Conservation (phyloP, 148 eudicot genomes). For the Selenicereus undatus region DNA sequence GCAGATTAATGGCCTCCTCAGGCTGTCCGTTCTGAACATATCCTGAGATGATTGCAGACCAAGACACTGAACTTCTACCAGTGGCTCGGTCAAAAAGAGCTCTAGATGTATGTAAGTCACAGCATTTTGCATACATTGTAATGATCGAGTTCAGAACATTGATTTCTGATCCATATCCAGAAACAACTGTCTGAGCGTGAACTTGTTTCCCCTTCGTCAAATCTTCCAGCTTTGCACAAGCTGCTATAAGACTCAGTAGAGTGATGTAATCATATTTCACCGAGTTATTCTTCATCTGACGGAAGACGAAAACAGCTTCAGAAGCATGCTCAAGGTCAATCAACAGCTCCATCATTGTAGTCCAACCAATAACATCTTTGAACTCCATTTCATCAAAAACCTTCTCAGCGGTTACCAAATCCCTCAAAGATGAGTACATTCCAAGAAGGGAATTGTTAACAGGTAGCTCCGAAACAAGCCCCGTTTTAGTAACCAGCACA, state of each 20-base stretch:
- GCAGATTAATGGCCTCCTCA: conserved; percentile 11
- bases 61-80: background rate
- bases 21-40: conserved; percentile 15
- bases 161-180: conserved; percentile 18
- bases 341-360: conserved; percentile 18
- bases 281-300: conserved; percentile 1
- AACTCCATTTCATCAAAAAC: conserved; percentile 16
- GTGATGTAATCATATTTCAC: conserved; percentile 13
- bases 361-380: conserved; percentile 25
- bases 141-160: conserved; percentile 20
- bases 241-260: conserved; percentile 17
- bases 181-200: conserved; percentile 22
- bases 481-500: conserved; percentile 13
- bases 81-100: conserved; percentile 17
- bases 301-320: conserved; percentile 12
- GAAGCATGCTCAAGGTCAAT: conserved; percentile 18
- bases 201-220: conserved; percentile 20
- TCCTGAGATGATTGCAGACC: conserved; percentile 21
- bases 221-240: conserved; percentile 21
- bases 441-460: conserved; percentile 27
- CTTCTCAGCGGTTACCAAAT: conserved; percentile 20
- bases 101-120: conserved; percentile 14
- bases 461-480: conserved; percentile 10
- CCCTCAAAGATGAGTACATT: conserved; percentile 24
- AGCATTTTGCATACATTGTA: conserved; percentile 27